Conservation (phyloP, 2,329 filamentous ascomycete genomes). For the Chrysoporthe puriensis region DNA sequence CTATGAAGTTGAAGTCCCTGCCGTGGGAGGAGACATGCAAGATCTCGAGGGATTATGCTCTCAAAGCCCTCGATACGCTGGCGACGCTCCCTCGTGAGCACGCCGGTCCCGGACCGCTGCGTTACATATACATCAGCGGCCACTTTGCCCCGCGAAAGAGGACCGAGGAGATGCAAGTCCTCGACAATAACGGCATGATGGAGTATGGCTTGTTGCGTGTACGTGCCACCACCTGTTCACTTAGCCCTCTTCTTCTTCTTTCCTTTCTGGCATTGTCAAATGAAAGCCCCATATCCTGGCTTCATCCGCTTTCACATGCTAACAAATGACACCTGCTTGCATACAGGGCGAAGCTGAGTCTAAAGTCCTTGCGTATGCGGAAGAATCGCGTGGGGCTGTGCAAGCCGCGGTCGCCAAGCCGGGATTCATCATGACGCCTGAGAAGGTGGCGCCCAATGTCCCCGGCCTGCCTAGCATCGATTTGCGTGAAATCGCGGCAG, state of each 20-base stretch:
- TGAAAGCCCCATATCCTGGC: no score
- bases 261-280: no score
- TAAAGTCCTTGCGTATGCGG: slow-evolving; percentile 45
- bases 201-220: slow-evolving; percentile 20
- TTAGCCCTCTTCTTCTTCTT: background rate
- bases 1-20: slow-evolving; percentile 27
- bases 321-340: no score
- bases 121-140: slow-evolving; percentile 35
- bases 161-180: slow-evolving; percentile 16
- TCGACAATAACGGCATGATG: slow-evolving; percentile 18
- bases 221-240: background rate
- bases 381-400: slow-evolving; percentile 41
- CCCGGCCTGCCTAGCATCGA: slow-evolving; percentile 17
- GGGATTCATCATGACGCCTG: slow-evolving; percentile 45
- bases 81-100: slow-evolving; percentile 7
- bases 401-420: slow-evolving; percentile 47
- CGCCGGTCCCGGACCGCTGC: slow-evolving; percentile 36
- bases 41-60: slow-evolving; percentile 16
- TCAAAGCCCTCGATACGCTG: slow-evolving; percentile 12
- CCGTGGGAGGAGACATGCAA: slow-evolving; percentile 22
- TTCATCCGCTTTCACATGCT: no score
- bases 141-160: slow-evolving; percentile 21
- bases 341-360: slow-evolving; percentile 51
- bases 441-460: slow-evolving; percentile 18
- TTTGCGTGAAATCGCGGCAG: slow-evolving; percentile 38